These are phyloP conservation scores for Lagenidium giganteum DNA, from an alignment of 352 stramenopile species.

Conservation along the genomic window DNA sequence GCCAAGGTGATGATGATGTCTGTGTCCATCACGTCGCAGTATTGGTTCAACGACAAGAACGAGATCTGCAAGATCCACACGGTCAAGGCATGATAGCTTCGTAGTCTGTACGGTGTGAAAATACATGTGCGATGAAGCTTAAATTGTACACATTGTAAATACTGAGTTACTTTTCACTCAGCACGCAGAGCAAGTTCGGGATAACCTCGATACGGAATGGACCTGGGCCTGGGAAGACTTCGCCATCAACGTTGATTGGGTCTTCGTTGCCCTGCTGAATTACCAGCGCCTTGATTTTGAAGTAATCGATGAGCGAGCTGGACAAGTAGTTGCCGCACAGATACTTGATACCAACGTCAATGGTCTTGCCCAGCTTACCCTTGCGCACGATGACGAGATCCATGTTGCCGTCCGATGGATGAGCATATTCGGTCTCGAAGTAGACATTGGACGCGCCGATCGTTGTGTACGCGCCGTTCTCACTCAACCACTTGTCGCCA, in stretches of 20 bases:
- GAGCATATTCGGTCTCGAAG: slow-evolving; percentile 64
- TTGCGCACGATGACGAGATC: slow-evolving; percentile 62
- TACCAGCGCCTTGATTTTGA: slow-evolving; percentile 63
- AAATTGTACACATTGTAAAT: no score
- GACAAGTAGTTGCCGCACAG: slow-evolving; percentile 37
- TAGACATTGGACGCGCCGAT: slow-evolving; percentile 58
- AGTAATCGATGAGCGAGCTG: slow-evolving; percentile 45
- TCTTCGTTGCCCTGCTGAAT: slow-evolving; percentile 43
- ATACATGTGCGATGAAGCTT: no score
- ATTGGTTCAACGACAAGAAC: no score
- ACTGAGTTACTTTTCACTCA: slow-evolving; percentile 71
- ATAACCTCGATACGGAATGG: slow-evolving; percentile 62
- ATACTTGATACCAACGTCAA: slow-evolving; percentile 36
- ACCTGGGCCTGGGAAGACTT: slow-evolving; percentile 41
- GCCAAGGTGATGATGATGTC: no score
- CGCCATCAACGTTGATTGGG: slow-evolving; percentile 62
- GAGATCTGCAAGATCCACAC: no score
- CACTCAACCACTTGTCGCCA: slow-evolving; percentile 28
- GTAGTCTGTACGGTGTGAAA: no score
- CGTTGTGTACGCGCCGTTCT: slow-evolving; percentile 34
- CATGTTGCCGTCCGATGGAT: slow-evolving; percentile 59
- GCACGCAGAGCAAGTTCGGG: slow-evolving; percentile 46
- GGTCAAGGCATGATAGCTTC: no score
- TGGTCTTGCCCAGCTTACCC: slow-evolving; percentile 26
- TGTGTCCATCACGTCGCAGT: no score